phyloP scores from a whole-genome alignment of 495 filamentous ascomycete genomes.

The Niebla homalea region DNA sequence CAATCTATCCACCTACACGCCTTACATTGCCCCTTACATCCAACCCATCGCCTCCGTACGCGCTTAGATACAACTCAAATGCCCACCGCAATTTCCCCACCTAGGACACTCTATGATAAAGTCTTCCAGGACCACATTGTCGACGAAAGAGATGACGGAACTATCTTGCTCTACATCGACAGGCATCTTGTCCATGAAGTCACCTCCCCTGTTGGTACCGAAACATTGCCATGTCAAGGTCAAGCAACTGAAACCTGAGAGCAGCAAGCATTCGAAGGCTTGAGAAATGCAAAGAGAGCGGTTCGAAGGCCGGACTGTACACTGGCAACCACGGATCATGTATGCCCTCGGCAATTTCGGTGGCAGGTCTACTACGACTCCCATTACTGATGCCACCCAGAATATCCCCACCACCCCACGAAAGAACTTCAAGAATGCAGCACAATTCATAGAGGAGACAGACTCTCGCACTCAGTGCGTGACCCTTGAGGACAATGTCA shows the following conservation, averaged over 20 bases:
- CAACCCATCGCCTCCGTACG: too few relatives aligned
- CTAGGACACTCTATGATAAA: conserved; percentile 94
- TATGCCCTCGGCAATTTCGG: conserved; percentile 35
- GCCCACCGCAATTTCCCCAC: conserved; percentile 63
- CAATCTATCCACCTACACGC: neutral
- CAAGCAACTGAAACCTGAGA: neutral
- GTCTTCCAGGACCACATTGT: conserved; percentile 88
- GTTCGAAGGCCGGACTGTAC: conserved; percentile 94
- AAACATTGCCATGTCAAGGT: neutral
- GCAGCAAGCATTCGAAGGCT: conserved; percentile 92
- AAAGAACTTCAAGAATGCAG: conserved; percentile 78
- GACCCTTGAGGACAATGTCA: conserved; percentile 94
- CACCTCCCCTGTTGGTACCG: conserved; percentile 63
- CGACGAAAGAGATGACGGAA: conserved; percentile 85
- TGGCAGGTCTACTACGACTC: neutral
- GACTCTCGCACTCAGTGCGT: conserved; percentile 89
- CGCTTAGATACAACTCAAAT: conserved; percentile 28
- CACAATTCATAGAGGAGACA: conserved; percentile 75
- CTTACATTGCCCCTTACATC: conserved; percentile 9
- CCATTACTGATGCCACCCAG: conserved; percentile 31
- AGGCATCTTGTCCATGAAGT: conserved; percentile 97
- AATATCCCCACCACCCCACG: conserved; percentile 84
- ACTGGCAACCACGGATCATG: conserved; percentile 90
- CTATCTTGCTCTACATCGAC: conserved; percentile 76
- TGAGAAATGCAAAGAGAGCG: conserved; percentile 70